phyloP scores from a whole-genome alignment of 2,329 filamentous ascomycete genomes.

The Aspergillus neotritici region DNA sequence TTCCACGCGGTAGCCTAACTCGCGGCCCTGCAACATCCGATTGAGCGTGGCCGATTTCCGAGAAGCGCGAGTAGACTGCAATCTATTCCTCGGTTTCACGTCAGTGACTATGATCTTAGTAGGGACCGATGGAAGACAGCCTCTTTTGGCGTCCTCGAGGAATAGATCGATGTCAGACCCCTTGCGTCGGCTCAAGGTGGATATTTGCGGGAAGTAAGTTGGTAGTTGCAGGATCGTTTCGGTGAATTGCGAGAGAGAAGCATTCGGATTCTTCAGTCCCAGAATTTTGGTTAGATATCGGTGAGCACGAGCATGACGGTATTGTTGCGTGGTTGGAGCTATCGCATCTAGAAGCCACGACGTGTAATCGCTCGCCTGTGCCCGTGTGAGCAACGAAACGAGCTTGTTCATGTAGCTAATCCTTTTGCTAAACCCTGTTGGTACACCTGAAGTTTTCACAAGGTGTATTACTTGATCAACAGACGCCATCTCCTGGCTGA shows the following conservation, averaged over 20 bases:
- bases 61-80: background rate
- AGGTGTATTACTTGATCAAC: slow-evolving; percentile 17
- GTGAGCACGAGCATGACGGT: slow-evolving; percentile 1
- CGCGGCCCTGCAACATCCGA: slow-evolving; percentile 25
- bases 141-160: slow-evolving; percentile 17
- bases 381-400: slow-evolving; percentile 2
- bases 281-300: slow-evolving; percentile 3
- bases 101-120: slow-evolving; percentile 7
- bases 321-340: background rate
- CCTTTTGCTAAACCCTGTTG: slow-evolving; percentile 1
- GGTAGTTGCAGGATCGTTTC: slow-evolving; percentile 4
- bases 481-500: slow-evolving; percentile 13
- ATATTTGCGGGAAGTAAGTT: slow-evolving; percentile 7
- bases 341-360: slow-evolving; percentile 6
- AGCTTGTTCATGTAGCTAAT: slow-evolving; percentile 11
- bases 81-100: background rate
- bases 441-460: slow-evolving; percentile 5
- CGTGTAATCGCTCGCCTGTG: slow-evolving; percentile 6
- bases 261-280: background rate
- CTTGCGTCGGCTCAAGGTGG: slow-evolving; percentile 13
- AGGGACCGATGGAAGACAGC: slow-evolving; percentile 14
- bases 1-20: slow-evolving; percentile 20
- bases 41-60: slow-evolving; percentile 5
- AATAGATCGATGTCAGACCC: slow-evolving; percentile 17
- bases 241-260: background rate